Evolutionary conservation across 106 monocot genomes (phyloP).

Genomic region (Dactylorhiza incarnata): DNA sequence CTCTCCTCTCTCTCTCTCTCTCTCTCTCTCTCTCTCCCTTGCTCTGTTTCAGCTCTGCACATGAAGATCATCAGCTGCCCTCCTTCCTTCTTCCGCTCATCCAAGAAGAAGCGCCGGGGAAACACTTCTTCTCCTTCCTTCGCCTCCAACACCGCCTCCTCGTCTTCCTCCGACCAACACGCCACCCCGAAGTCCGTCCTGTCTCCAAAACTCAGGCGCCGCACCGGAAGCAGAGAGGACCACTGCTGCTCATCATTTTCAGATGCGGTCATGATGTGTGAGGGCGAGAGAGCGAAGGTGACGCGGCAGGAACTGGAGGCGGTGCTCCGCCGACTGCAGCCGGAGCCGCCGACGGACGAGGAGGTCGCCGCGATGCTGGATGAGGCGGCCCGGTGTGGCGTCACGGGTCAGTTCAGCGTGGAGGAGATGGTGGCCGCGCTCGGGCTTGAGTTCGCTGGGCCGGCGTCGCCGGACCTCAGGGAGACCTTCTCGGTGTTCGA

Average conservation of each 20-base stretch:
- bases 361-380: conserved; percentile 26
- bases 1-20: neutral
- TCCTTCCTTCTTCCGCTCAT: conserved; percentile 11
- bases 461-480: conserved; percentile 22
- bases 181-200: conserved; percentile 3
- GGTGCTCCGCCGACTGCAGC: conserved; percentile 47
- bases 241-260: neutral
- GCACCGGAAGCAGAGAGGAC: neutral
- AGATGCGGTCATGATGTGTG: neutral
- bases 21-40: too few relatives aligned
- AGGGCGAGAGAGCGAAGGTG: neutral
- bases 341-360: conserved; percentile 22
- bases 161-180: neutral
- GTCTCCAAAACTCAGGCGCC: neutral
- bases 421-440: conserved; percentile 17
- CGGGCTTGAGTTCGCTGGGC: neutral
- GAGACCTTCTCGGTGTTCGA: conserved; percentile 49
- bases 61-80: conserved; percentile 19
- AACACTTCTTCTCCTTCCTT: neutral
- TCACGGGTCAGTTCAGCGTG: conserved; percentile 17
- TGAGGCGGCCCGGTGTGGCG: conserved; percentile 25
- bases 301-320: conserved; percentile 24
- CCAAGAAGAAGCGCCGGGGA: conserved; percentile 9
- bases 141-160: neutral
- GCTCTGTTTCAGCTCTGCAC: too few relatives aligned